A percentile compares a stretch with the other conserved stretches of the same genome.
phyloP scores from a whole-genome alignment of 1,284 basidiomycete genomes.

The Cutaneotrichosporon dermatis region DNA sequence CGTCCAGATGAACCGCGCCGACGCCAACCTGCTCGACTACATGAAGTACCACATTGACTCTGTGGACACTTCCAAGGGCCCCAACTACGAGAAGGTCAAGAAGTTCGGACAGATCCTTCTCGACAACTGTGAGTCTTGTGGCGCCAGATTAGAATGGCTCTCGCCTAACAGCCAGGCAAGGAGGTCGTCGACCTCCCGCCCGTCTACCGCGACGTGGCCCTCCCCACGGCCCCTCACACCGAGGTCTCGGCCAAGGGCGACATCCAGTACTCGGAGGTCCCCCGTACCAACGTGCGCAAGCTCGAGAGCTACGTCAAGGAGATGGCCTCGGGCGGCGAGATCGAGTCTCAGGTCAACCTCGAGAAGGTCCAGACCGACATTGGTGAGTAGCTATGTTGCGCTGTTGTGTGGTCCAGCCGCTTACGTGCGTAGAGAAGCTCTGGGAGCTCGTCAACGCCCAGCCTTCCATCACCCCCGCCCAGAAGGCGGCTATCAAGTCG shows the following conservation, averaged over 20 bases:
- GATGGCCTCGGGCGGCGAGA: slow-evolving; percentile 91
- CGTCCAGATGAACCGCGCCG: slow-evolving; percentile 79
- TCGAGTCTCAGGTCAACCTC: slow-evolving; percentile 76
- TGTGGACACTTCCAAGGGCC: slow-evolving; percentile 75
- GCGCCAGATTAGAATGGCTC: neutral
- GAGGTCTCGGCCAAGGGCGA: slow-evolving; percentile 90
- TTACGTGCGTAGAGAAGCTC: slow-evolving; percentile 60
- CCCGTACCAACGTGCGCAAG: slow-evolving; percentile 92
- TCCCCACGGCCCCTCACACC: slow-evolving; percentile 95
- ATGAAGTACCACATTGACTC: slow-evolving; percentile 94
- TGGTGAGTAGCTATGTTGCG: slow-evolving; percentile 29
- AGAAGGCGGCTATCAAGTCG: slow-evolving; percentile 95
- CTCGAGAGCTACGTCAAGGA: slow-evolving; percentile 97
- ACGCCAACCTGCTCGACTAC: slow-evolving; percentile 80
- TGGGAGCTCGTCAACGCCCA: slow-evolving; percentile 97
- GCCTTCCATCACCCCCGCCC: slow-evolving; percentile 91
- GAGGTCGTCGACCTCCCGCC: slow-evolving; percentile 45
- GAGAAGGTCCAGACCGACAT: slow-evolving; percentile 97
- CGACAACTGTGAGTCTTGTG: slow-evolving; percentile 60
- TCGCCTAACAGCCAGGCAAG: slow-evolving; percentile 23
- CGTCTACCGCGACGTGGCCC: slow-evolving; percentile 67
- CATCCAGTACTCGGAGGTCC: slow-evolving; percentile 89
- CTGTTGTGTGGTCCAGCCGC: neutral
- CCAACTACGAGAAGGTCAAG: slow-evolving; percentile 89
- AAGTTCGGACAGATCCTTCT: slow-evolving; percentile 95